Base-by-base conservation (phyloP, 31 red algal species). In the Endocladia muricata region DNA sequence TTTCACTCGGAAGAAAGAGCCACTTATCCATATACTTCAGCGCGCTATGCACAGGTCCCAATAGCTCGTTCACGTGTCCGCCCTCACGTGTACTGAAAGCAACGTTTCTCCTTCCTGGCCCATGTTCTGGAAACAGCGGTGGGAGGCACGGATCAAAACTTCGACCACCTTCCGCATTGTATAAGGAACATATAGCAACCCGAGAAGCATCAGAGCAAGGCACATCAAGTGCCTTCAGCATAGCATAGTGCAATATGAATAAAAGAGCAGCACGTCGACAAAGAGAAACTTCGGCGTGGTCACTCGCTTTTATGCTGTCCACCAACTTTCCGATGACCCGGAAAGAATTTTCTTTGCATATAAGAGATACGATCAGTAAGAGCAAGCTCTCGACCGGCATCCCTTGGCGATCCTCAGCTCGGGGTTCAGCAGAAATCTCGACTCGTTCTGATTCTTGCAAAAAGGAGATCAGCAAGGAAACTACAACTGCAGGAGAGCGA, bases 331-430 rank as follows among this genome's bases (percentile, higher is more conserved):
- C 38, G 43, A 91, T 40, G 21, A 79, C 59, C 29, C 51, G 1
- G 8, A 78, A 1, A 4, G 77, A 22, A 67, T 61, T 91, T 6
- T 73, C 78, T 41, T 55, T 49, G 7, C 52, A 36, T 23, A 77
- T 68, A 19, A 67, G 48, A 37, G 37, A n/a, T 13, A 91, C 23
- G 3, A 91, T n/a, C 13, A 78, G 5, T 13, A 15, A 41, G 3
- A 91, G 32, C 2, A 91, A 47, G 25, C 36, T 55, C 47, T 79
- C 88, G 23, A 65, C 11, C 1, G 77, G 79, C 9, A 91, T 70
- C 35, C 78, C 73, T 3, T 68, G 70, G n/a, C 11, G 41, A 61
- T 29, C 32, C 11, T 58, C 52, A 13, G 59, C 4, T 15, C 22
- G 55, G 4, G 22, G 48, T 8, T 67, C 77, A 47, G 26, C 34